These are phyloP conservation scores for Plasmodium yoelii DNA, from an alignment of 169 alveolate genomes.

Conservation along the genomic window DNA sequence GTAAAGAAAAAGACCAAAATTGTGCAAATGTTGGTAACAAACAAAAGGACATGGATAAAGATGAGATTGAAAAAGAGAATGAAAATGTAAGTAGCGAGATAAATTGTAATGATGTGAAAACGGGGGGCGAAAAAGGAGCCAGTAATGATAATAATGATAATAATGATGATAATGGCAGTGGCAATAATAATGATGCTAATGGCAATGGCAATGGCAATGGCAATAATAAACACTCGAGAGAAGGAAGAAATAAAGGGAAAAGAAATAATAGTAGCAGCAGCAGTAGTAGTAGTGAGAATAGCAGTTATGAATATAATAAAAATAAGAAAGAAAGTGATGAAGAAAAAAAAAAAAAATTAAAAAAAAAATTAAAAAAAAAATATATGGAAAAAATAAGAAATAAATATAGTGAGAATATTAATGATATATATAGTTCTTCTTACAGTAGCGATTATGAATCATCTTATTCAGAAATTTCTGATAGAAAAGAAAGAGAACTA, in stretches of 20 bases:
- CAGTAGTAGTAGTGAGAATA: slow-evolving; percentile 6
- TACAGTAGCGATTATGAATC: slow-evolving; percentile 21
- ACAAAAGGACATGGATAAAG: too few relatives aligned
- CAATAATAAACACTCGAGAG: neutral
- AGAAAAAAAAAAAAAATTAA: neutral
- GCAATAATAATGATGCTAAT: too few relatives aligned
- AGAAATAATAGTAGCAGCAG: neutral
- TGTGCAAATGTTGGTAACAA: neutral
- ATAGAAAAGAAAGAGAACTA: slow-evolving; percentile 14
- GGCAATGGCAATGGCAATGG: too few relatives aligned
- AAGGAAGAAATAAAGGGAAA: neutral
- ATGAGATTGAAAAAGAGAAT: neutral
- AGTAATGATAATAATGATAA: neutral
- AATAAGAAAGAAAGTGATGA: neutral
- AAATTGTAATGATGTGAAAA: neutral
- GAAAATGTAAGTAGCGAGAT: neutral
- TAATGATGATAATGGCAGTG: too few relatives aligned
- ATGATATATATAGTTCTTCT: slow-evolving; percentile 6
- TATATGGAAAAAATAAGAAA: slow-evolving; percentile 4
- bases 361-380: slow-evolving; percentile 23
- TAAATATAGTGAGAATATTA: neutral
- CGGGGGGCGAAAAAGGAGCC: neutral
- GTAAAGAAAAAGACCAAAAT: too few relatives aligned
- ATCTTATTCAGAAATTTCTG: slow-evolving; percentile 1
- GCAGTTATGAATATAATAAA: neutral